phyloP scores from a whole-genome alignment of 2,329 filamentous ascomycete species.

The Claviceps capensis region DNA sequence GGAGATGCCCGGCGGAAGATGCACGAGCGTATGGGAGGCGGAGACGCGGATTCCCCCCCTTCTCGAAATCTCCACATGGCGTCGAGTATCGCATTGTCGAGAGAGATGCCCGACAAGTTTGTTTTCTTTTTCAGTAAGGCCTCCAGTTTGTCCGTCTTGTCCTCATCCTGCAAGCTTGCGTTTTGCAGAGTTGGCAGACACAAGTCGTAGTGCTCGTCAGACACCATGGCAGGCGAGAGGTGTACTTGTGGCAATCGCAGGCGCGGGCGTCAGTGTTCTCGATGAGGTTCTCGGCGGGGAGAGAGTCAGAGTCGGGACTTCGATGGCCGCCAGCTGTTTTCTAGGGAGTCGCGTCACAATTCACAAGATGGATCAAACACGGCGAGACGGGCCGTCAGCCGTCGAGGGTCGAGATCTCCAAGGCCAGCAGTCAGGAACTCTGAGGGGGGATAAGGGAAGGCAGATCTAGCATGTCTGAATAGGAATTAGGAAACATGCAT shows the following conservation, averaged over 20 bases:
- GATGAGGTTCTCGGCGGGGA: neutral
- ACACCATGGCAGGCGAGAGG: constrained; percentile 52
- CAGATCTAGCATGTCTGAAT: neutral
- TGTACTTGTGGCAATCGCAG: neutral
- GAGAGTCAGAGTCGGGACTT: neutral
- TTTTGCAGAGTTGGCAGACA: constrained; percentile 83
- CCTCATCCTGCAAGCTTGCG: constrained; percentile 73
- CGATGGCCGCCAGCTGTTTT: neutral
- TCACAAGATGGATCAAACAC: neutral
- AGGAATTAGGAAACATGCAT: neutral
- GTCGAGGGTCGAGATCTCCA: neutral
- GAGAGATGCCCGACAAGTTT: constrained; percentile 54
- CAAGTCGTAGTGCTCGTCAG: constrained; percentile 83
- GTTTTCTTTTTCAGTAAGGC: constrained; percentile 72
- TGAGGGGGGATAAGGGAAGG: neutral
- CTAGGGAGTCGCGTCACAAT: neutral
- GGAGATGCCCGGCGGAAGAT: constrained; percentile 84
- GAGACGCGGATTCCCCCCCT: constrained; percentile 53
- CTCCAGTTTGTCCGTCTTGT: constrained; percentile 86
- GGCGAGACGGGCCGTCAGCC: neutral
- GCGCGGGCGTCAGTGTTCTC: neutral
- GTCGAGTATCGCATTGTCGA: constrained; percentile 85
- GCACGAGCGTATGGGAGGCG: constrained; percentile 75
- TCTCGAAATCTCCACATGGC: constrained; percentile 77
- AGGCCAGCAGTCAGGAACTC: neutral